Evolutionary conservation across 441 rosid genomes (phyloP).

Genomic region (Gossypium schwendimanii): DNA sequence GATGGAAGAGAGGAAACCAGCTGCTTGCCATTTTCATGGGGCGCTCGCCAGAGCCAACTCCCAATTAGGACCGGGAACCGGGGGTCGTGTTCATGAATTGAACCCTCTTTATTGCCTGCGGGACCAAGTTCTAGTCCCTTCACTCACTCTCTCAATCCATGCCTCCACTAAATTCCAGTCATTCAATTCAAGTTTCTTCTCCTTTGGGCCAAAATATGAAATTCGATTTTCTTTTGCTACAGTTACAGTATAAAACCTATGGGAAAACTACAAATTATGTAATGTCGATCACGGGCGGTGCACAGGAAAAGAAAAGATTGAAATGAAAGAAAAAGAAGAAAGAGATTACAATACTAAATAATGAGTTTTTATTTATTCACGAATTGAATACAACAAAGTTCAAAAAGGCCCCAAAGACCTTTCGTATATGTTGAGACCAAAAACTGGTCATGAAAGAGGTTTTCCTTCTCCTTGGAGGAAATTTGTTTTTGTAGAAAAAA

Average conservation of each 20-base stretch:
- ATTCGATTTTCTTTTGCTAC: neutral
- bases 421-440: constrained; percentile 25
- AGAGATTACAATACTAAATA: neutral
- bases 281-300: constrained; percentile 38
- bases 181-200: neutral
- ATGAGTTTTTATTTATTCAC: constrained; percentile 17
- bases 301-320: neutral
- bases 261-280: constrained; percentile 41
- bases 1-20: neutral
- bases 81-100: constrained; percentile 22
- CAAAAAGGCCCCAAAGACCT: constrained; percentile 50
- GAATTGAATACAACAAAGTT: constrained; percentile 37
- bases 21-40: constrained; percentile 10
- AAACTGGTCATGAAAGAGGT: constrained; percentile 23
- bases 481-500: neutral
- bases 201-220: too few species aligned
- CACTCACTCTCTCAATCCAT: neutral
- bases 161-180: constrained; percentile 26
- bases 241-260: constrained; percentile 27
- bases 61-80: neutral
- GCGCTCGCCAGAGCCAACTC: constrained; percentile 18
- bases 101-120: constrained; percentile 28
- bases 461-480: constrained; percentile 17
- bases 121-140: constrained; percentile 37
- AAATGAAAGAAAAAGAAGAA: neutral